Base-by-base conservation (phyloP, 208 protist species). In the Acanthamoeba lenticulata region DNA sequence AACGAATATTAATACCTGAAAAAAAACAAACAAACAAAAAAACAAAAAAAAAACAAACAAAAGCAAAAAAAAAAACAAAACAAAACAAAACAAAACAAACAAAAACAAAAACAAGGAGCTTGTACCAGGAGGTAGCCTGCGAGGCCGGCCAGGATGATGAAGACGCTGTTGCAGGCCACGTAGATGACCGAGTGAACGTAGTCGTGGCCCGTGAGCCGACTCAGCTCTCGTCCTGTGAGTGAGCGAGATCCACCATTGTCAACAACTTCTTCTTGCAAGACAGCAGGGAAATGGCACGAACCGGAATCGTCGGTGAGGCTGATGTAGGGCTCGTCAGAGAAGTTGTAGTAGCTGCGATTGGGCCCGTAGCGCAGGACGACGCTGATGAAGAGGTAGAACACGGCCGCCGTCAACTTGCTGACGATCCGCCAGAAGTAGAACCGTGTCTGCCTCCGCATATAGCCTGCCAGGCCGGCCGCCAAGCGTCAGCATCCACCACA, bases 361-460 rank as follows among this genome's bases (percentile, higher is more conserved):
- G 60, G 34, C 4, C 90, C 94, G 36, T 85, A 95, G 45, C 94
- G 89, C 42, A 95, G 65, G 19, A 95, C 65, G 27, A 91, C 38
- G 24, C 62, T 62, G 65, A 91, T 91, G 55, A 49, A 42, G 27
- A 95, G 42, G 55, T 94, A 95, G 91, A 94, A 95, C 27, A 95
- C 38, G 38, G 85, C 42, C 6, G 79, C 88, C 27, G 55, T 44
- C 27, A 92, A 27, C 42, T 94, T 89, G 34, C 90, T 94, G 4
- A 95, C 34, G 65, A 95, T 55, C 24, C 91, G 89, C 79, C 74
- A 95, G 36, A 94, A 72, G 92, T 92, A 94, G 74, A 95, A 95
- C 15, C 92, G 55, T 36, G 52, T 60, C 42, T 95, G 94, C 13
- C 94, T 19, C 6, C 94, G 91, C 57, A 67, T 44, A 85, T 95